A percentile compares a stretch with the other conserved stretches of the same genome.
phyloP scores from a whole-genome alignment of 495 filamentous ascomycete genomes.

The Aspergillus bertholletiae region DNA sequence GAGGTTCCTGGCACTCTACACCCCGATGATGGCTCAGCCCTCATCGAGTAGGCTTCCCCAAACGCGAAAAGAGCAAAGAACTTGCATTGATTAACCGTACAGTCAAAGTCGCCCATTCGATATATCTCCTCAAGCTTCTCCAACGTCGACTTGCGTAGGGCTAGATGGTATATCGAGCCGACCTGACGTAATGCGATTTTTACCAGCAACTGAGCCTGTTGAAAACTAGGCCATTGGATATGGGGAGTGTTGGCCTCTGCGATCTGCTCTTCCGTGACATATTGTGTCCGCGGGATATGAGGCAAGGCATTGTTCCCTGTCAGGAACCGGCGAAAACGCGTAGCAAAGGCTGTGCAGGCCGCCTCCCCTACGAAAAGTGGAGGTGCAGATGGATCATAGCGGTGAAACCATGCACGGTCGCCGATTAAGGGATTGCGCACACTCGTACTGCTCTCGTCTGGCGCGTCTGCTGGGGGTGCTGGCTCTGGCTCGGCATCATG shows the following conservation, averaged over 20 bases:
- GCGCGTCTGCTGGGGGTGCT: constrained; percentile 20
- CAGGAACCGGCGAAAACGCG: constrained; percentile 40
- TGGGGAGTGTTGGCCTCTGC: constrained; percentile 28
- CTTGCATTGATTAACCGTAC: constrained; percentile 35
- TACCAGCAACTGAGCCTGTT: constrained; percentile 38
- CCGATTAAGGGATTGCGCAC: constrained; percentile 40
- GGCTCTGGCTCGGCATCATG: constrained; percentile 15
- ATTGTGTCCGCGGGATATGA: constrained; percentile 41
- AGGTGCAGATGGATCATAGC: constrained; percentile 39
- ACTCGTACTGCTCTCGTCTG: constrained; percentile 30
- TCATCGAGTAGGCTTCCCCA: constrained; percentile 40
- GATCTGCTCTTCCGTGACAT: constrained; percentile 35
- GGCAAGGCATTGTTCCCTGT: constrained; percentile 34
- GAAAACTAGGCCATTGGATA: constrained; percentile 37
- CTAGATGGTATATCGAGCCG: constrained; percentile 37
- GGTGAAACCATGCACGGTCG: constrained; percentile 43
- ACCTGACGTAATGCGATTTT: constrained; percentile 41
- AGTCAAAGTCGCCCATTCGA: constrained; percentile 31
- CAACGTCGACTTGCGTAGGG: constrained; percentile 38
- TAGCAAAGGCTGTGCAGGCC: constrained; percentile 45
- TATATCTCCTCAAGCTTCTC: constrained; percentile 45
- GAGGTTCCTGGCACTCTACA: constrained; percentile 39
- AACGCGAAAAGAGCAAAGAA: constrained; percentile 45
- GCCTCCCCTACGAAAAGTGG: constrained; percentile 46
- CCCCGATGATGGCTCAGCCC: constrained; percentile 31